Evolutionary conservation across 179 eudicot species (phyloP), one percentile per base, ranked within the genome.

Genomic region (Silene vulgaris): DNA sequence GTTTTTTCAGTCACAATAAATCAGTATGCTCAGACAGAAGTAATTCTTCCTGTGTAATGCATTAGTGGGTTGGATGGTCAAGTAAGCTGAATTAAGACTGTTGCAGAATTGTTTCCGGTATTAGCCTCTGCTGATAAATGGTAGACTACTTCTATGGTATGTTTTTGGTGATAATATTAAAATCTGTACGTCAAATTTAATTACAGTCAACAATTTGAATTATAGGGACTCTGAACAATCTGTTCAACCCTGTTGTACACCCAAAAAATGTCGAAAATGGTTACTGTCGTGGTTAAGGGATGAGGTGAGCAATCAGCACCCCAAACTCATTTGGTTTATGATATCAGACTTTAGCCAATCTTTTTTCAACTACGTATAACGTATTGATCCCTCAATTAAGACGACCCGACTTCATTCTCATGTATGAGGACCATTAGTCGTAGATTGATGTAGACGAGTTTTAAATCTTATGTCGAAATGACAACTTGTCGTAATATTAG

Each of bases 81-180:
- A 52, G 16, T 54, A 54, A 54, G 59, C 59, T 54, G 6, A 16
- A 54, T 54, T 14, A 13, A 54, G 59, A 54, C 17, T 54, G 59
- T 54, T 54, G 59, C 19, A 54, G 40, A 32, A 69, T 20, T 69
- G 56, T 37, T 37, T 69, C 72, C 72, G 8, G n/a, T 16, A 37
- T 68, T 69, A 69, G 73, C 1, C 17, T 9, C 73, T 69, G 60
- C 29, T 11, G 7, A 21, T 45, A 48, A 28, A 45, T 69, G 8
- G 54, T 45, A 16, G 56, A 50, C 56, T 50, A 20, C 72, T 69
- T 43, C 1, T 69, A 21, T 45, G 17, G 17, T 48, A 9, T 21
- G 26, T 14, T 68, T 68, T 29, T 68, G 1, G 28, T 37, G 56
- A 26, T 30, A 40, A 68, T 68, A 16, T 40, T 68, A 23, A 12